Evolutionary conservation across 139 green algal species (phyloP).

Genomic region (Protoeuglena noctilucae): DNA sequence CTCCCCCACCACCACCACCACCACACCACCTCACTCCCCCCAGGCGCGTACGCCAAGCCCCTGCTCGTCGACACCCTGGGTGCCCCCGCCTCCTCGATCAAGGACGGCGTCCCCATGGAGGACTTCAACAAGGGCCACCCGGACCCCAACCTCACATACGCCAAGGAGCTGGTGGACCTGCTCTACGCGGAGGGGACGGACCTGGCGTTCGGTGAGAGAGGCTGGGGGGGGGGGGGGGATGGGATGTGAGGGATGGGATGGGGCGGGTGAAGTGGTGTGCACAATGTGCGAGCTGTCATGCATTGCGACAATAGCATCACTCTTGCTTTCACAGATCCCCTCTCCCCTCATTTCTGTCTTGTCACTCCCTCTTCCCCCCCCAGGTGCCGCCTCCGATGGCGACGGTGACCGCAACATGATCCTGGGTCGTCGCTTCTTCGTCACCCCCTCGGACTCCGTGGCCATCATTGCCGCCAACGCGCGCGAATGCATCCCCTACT

Average conservation of each 20-base stretch:
- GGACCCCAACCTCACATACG: slow-evolving; percentile 98
- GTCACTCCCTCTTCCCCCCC: neutral
- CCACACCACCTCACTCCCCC: too few relatives aligned
- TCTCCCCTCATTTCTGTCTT: neutral
- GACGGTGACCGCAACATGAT: slow-evolving; percentile 99
- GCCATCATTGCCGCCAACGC: slow-evolving; percentile 97
- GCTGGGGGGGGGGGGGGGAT: too few relatives aligned
- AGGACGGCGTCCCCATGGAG: slow-evolving; percentile 45
- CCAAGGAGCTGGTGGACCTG: slow-evolving; percentile 86
- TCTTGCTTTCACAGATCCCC: too few relatives aligned
- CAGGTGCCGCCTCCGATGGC: slow-evolving; percentile 63
- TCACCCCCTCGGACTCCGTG: slow-evolving; percentile 89
- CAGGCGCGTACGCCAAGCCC: slow-evolving; percentile 81
- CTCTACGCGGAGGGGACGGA: slow-evolving; percentile 53
- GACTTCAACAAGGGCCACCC: slow-evolving; percentile 94
- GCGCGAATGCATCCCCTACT: slow-evolving; percentile 89
- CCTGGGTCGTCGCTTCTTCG: slow-evolving; percentile 90
- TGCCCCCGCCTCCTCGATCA: slow-evolving; percentile 18
- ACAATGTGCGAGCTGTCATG: too few relatives aligned
- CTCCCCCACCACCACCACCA: too few relatives aligned
- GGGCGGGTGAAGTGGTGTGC: neutral
- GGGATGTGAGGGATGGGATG: slow-evolving; percentile 13
- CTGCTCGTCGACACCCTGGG: slow-evolving; percentile 68
- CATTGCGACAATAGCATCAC: neutral
- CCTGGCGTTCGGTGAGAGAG: slow-evolving; percentile 77